phyloP scores from a whole-genome alignment of 2,329 filamentous ascomycete species.

The Talaromyces rugulosus region DNA sequence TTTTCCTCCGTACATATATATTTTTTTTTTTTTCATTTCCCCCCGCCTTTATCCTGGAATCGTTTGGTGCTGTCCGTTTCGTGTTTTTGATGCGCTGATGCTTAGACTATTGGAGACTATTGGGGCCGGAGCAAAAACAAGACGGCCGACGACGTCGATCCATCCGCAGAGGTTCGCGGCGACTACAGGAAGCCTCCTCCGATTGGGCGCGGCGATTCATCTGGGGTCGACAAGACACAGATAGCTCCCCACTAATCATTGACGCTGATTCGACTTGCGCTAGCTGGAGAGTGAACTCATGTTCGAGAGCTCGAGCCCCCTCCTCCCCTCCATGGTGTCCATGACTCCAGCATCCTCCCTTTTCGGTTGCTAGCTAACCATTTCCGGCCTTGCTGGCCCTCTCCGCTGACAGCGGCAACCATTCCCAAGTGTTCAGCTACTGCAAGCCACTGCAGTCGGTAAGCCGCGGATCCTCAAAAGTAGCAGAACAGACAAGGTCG shows the following conservation, averaged over 20 bases:
- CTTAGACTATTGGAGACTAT: constrained; percentile 11
- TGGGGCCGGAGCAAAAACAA: constrained; percentile 9
- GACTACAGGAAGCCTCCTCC: constrained; percentile 7
- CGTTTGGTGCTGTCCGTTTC: not conserved
- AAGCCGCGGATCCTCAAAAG: constrained; percentile 14
- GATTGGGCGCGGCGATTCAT: constrained; percentile 24
- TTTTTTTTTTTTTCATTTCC: not conserved
- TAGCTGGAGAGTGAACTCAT: constrained; percentile 5
- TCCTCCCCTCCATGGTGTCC: constrained; percentile 14
- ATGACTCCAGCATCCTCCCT: not conserved
- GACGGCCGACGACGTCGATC: constrained; percentile 10
- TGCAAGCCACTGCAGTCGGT: constrained; percentile 27
- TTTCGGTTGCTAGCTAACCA: constrained; percentile 14
- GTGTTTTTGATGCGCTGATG: constrained; percentile 6
- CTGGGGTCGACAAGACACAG: constrained; percentile 8
- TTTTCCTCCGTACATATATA: not conserved
- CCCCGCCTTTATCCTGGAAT: not conserved
- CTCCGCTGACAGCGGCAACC: constrained; percentile 24
- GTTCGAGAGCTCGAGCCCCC: constrained; percentile 11
- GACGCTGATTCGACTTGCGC: not conserved
- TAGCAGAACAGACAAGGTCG: constrained; percentile 2
- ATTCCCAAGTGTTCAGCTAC: constrained; percentile 24
- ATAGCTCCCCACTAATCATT: constrained; percentile 11
- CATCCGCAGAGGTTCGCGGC: constrained; percentile 2
- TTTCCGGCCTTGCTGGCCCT: constrained; percentile 15